These are phyloP conservation scores for Rhizoctonia solani DNA, from an alignment of 1,284 basidiomycete genomes.

Conservation along the genomic window DNA sequence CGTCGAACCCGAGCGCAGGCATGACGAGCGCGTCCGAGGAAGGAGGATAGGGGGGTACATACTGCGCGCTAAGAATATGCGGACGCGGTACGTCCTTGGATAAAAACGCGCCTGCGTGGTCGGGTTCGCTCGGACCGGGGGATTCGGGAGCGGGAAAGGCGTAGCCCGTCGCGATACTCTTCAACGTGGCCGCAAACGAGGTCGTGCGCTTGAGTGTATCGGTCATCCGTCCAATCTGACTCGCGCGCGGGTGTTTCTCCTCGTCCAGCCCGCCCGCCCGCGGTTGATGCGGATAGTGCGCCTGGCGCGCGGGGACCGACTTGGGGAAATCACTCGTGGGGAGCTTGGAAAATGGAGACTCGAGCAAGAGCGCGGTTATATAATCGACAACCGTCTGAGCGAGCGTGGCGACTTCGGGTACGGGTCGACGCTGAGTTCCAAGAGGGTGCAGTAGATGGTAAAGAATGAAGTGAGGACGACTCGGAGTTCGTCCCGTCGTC, in stretches of 20 bases:
- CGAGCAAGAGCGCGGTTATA: constrained; percentile 84
- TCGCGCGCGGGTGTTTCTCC: constrained; percentile 48
- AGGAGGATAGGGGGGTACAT: constrained; percentile 68
- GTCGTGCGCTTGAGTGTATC: constrained; percentile 73
- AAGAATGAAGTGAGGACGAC: constrained; percentile 88
- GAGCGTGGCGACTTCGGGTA: constrained; percentile 90
- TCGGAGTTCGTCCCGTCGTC: constrained; percentile 74
- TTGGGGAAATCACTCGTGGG: constrained; percentile 47
- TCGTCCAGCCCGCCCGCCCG: constrained; percentile 39
- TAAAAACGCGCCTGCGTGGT: constrained; percentile 55
- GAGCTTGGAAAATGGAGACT: constrained; percentile 81
- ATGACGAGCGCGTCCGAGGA: constrained; percentile 46
- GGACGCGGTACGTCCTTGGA: constrained; percentile 57
- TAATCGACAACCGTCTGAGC: constrained; percentile 94
- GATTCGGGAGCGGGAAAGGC: constrained; percentile 57
- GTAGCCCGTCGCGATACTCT: constrained; percentile 71
- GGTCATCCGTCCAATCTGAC: constrained; percentile 28
- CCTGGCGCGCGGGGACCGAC: constrained; percentile 23
- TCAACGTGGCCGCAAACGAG: constrained; percentile 83
- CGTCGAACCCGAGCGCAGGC: constrained; percentile 34
- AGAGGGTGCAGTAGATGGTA: constrained; percentile 86
- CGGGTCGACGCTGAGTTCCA: constrained; percentile 92
- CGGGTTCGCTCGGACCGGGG: constrained; percentile 15
- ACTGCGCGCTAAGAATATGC: constrained; percentile 72
- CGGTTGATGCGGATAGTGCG: constrained; percentile 31